A percentile compares a stretch with the other conserved stretches of the same genome.
These are phyloP conservation scores for Populus pruinosa DNA, from an alignment of 345 rosid species.

Conservation along the genomic window DNA sequence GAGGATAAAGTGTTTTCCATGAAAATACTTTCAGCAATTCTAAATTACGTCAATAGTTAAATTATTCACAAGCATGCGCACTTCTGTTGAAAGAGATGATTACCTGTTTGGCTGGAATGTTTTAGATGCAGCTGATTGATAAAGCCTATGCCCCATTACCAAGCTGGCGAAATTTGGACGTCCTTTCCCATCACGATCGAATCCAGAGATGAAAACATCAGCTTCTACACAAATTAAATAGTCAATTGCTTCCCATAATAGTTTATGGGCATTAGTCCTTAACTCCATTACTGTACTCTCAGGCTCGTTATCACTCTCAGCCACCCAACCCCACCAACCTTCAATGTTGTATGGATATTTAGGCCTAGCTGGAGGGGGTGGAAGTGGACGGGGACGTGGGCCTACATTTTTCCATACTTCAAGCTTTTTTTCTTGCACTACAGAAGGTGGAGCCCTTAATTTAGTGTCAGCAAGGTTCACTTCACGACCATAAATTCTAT, in stretches of 20 bases:
- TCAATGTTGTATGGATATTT: slow-evolving; percentile 82
- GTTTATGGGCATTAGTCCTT: slow-evolving; percentile 93
- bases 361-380: slow-evolving; percentile 90
- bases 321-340: slow-evolving; percentile 99
- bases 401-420: slow-evolving; percentile 61
- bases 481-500: slow-evolving; percentile 84
- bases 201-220: slow-evolving; percentile 85
- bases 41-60: neutral
- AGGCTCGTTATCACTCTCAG: slow-evolving; percentile 97
- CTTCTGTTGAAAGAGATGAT: neutral
- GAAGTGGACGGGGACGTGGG: slow-evolving; percentile 94
- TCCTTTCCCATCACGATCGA: slow-evolving; percentile 89
- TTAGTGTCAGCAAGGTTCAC: slow-evolving; percentile 45
- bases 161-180: slow-evolving; percentile 88
- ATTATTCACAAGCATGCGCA: neutral
- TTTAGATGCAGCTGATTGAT: slow-evolving; percentile 78
- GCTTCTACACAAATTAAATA: slow-evolving; percentile 82
- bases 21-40: neutral
- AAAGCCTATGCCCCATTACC: slow-evolving; percentile 92
- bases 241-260: slow-evolving; percentile 96
- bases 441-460: slow-evolving; percentile 44
- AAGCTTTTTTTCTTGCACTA: slow-evolving; percentile 51
- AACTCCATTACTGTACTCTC: slow-evolving; percentile 92
- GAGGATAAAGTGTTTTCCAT: neutral
- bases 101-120: slow-evolving; percentile 93